Evolutionary conservation across 2,329 filamentous ascomycete genomes (phyloP).

Genomic region (Ambrosiella beaveri): DNA sequence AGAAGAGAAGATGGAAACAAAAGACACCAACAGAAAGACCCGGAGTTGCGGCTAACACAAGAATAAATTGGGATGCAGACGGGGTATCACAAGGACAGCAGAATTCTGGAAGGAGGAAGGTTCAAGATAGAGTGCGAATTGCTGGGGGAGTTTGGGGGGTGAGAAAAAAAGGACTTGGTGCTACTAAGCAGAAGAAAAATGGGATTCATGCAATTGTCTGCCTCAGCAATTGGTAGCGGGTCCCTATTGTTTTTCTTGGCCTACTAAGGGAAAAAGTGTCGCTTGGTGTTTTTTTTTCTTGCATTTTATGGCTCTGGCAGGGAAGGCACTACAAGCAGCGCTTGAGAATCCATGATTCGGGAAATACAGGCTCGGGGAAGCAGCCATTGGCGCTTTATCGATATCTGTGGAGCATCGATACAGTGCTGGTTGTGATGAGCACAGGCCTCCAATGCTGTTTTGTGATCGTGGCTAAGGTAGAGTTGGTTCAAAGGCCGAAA

Average conservation of each 20-base stretch:
- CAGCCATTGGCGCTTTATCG: conserved; percentile 2
- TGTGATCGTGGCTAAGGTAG: too few relatives aligned
- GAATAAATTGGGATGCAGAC: conserved; percentile 5
- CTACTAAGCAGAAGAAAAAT: conserved; percentile 4
- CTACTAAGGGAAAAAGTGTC: not conserved
- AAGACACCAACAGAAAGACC: conserved; percentile 1
- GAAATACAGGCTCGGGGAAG: not conserved
- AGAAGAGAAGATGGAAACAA: conserved; percentile 1
- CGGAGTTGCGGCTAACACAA: conserved; percentile 3
- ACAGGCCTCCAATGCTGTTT: not conserved
- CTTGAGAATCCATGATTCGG: not conserved
- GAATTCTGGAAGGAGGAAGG: conserved; percentile 6
- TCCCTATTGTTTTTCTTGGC: conserved; percentile 4
- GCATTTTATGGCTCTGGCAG: not conserved
- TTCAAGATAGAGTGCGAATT: not conserved
- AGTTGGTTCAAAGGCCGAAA: too few relatives aligned
- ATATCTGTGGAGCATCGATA: not conserved
- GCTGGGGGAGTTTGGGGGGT: not conserved
- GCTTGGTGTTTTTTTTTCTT: not conserved
- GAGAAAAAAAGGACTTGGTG: conserved; percentile 6
- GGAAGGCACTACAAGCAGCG: not conserved
- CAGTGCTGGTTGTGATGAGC: not conserved
- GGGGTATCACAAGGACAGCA: conserved; percentile 8
- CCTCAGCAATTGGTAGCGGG: conserved; percentile 10
- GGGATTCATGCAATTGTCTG: conserved; percentile 7